These are phyloP conservation scores for Fusarium sp. DNA, from an alignment of 2,329 filamentous ascomycete genomes.

Conservation along the genomic window DNA sequence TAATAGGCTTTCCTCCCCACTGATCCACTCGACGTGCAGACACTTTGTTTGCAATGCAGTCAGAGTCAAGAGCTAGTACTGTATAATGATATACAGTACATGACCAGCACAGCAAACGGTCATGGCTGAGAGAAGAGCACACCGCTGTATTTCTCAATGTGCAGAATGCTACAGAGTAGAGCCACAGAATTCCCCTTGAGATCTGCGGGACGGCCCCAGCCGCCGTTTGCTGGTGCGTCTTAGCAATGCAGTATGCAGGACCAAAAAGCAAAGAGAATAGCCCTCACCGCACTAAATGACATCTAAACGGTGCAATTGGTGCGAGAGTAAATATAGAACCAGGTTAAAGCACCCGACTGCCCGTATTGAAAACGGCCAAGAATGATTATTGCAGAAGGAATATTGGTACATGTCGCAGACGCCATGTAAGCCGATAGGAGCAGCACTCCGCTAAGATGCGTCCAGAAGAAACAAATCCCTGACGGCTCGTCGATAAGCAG, in stretches of 20 bases:
- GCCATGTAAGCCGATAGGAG: constrained; percentile 22
- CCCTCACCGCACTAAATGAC: constrained; percentile 2
- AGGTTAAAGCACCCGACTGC: constrained; percentile 16
- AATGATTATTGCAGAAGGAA: constrained; percentile 13
- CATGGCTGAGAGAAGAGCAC: constrained; percentile 6
- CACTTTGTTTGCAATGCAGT: constrained; percentile 17
- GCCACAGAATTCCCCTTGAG: background rate
- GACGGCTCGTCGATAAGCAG: constrained; percentile 11
- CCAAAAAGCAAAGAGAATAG: constrained; percentile 13
- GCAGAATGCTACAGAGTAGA: constrained; percentile 2
- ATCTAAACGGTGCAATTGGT: constrained; percentile 17
- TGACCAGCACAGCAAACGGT: constrained; percentile 7
- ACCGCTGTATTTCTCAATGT: constrained; percentile 11
- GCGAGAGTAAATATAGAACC: constrained; percentile 37
- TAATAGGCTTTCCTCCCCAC: background rate
- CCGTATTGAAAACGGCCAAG: constrained; percentile 26
- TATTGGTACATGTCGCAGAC: constrained; percentile 7
- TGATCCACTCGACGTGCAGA: constrained; percentile 15
- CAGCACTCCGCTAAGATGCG: constrained; percentile 16
- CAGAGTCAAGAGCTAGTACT: constrained; percentile 1
- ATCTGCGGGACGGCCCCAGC: constrained; percentile 2
- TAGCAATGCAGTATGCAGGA: constrained; percentile 2
- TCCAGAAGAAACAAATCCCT: constrained; percentile 3
- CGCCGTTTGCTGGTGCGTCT: background rate
- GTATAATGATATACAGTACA: constrained; percentile 4